A percentile compares a stretch with the other conserved stretches of the same genome.
These are phyloP conservation scores for Lyophyllum semitale DNA, from an alignment of 768 basidiomycete species.

Conservation along the genomic window DNA sequence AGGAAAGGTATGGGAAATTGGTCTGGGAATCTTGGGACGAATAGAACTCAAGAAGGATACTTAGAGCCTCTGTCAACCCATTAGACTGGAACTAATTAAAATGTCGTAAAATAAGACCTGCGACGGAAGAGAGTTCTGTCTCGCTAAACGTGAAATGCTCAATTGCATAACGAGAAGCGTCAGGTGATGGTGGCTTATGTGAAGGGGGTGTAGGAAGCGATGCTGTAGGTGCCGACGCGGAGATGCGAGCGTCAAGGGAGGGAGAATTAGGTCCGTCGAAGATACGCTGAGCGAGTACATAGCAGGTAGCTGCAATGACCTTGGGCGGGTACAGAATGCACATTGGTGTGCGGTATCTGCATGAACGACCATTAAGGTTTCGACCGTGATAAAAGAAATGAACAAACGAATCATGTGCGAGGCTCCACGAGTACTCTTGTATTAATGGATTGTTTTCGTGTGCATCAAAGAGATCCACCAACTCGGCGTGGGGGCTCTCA, in stretches of 20 bases:
- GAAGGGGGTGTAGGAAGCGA: conserved; percentile 83
- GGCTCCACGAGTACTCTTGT: conserved; percentile 82
- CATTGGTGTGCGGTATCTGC: conserved; percentile 77
- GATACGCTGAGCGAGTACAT: conserved; percentile 72
- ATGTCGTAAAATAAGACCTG: conserved; percentile 45
- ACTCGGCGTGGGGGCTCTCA: conserved; percentile 72
- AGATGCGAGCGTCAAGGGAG: conserved; percentile 75
- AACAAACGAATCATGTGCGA: conserved; percentile 85
- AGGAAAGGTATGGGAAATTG: conserved; percentile 49
- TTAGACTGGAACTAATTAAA: conserved; percentile 1
- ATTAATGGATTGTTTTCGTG: conserved; percentile 47
- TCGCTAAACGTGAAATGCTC: conserved; percentile 68
- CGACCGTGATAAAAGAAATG: neutral
- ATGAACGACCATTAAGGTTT: conserved; percentile 6
- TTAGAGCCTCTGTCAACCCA: conserved; percentile 53
- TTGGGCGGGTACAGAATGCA: conserved; percentile 71
- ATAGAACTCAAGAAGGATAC: conserved; percentile 75
- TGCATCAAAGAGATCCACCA: conserved; percentile 72
- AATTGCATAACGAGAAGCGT: conserved; percentile 65
- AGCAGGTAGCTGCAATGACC: conserved; percentile 77
- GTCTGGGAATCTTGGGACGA: conserved; percentile 54
- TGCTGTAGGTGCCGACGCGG: conserved; percentile 67
- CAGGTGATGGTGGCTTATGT: conserved; percentile 71
- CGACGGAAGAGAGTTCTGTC: conserved; percentile 54
- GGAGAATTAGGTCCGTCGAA: conserved; percentile 73